phyloP scores from a whole-genome alignment of 139 green algal genomes.

The Chlorella vulgaris region DNA sequence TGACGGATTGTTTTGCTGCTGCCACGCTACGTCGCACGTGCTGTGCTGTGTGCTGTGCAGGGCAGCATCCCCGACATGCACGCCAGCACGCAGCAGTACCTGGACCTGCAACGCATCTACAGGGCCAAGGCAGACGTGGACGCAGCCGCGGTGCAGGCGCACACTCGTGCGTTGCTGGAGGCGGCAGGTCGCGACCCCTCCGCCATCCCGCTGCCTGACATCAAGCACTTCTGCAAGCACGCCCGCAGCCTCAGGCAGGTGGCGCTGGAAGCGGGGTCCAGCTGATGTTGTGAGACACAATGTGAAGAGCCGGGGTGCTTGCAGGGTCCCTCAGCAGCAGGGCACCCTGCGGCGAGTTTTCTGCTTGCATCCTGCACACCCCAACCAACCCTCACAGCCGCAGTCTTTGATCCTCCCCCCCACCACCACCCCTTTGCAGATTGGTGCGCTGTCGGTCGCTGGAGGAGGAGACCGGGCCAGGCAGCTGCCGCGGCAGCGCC shows the following conservation, averaged over 20 bases:
- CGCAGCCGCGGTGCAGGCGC: constrained; percentile 65
- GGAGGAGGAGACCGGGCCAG: constrained; percentile 52
- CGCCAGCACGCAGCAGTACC: constrained; percentile 88
- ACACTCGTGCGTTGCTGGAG: constrained; percentile 62
- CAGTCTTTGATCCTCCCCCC: too few relatives aligned
- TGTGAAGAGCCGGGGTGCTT: too few relatives aligned
- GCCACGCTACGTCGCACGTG: neutral
- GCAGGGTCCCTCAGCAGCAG: too few relatives aligned
- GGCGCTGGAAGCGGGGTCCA: neutral
- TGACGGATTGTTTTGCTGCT: neutral
- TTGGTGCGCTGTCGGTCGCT: constrained; percentile 71
- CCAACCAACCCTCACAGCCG: too few relatives aligned
- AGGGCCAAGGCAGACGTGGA: constrained; percentile 74
- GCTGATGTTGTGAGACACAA: too few relatives aligned
- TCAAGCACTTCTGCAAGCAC: constrained; percentile 85
- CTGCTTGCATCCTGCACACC: too few relatives aligned
- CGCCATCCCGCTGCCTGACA: constrained; percentile 45
- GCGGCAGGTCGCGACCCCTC: constrained; percentile 47
- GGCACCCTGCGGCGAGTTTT: too few relatives aligned
- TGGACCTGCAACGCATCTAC: constrained; percentile 89
- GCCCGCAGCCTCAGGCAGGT: constrained; percentile 69
- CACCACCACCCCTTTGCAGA: too few relatives aligned
- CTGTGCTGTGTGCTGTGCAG: constrained; percentile 53
- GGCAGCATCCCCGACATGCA: constrained; percentile 96
- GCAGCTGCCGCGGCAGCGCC: constrained; percentile 3